Evolutionary conservation across 1,284 basidiomycete genomes (phyloP).

Genomic region (Salmacisia buchloeana): DNA sequence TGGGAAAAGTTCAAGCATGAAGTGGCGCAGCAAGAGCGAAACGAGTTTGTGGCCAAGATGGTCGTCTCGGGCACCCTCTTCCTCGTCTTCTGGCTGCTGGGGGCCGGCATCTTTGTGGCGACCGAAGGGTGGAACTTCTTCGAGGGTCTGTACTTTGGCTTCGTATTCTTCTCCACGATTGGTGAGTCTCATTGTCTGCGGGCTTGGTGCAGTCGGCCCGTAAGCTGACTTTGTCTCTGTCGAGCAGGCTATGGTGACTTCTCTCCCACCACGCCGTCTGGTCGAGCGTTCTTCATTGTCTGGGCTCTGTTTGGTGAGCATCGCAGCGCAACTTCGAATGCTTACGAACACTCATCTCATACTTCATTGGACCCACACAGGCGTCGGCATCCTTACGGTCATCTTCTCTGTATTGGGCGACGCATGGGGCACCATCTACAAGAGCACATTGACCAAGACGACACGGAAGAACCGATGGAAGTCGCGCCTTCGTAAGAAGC

Average conservation of each 20-base stretch:
- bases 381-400: constrained; percentile 32
- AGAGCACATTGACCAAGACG: background rate
- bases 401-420: constrained; percentile 61
- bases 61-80: constrained; percentile 57
- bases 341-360: background rate
- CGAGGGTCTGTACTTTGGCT: constrained; percentile 62
- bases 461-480: background rate
- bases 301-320: constrained; percentile 60
- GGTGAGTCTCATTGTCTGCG: constrained; percentile 51
- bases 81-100: constrained; percentile 53
- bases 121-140: constrained; percentile 60
- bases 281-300: constrained; percentile 69
- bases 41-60: constrained; percentile 57
- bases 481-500: background rate
- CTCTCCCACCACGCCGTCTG: constrained; percentile 52
- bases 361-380: constrained; percentile 7
- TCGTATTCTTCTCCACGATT: constrained; percentile 50
- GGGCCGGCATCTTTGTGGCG: constrained; percentile 58
- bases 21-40: constrained; percentile 54
- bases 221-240: no score
- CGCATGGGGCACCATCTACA: constrained; percentile 14
- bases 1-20: constrained; percentile 43
- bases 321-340: no score
- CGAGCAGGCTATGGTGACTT: constrained; percentile 24
- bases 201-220: constrained; percentile 52